Conservation (phyloP, 129 eudicot genomes). For the Flaveria linearis region DNA sequence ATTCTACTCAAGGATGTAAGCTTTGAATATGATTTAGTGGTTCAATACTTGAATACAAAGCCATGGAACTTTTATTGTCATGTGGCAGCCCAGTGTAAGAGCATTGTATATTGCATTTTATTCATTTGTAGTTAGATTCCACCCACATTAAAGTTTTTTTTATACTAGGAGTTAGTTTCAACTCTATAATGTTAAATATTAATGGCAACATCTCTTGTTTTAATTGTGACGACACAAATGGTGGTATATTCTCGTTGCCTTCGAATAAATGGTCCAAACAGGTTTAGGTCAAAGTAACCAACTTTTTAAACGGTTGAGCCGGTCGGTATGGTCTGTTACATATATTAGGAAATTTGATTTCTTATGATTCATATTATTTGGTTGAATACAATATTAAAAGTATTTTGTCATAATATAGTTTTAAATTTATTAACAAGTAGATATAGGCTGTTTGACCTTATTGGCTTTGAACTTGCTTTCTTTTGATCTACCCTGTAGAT, state of each 20-base stretch:
- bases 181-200: neutral
- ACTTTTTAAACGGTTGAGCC: no score
- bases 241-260: neutral
- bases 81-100: slow-evolving; percentile 29
- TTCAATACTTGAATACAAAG: slow-evolving; percentile 1
- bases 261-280: no score
- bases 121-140: slow-evolving; percentile 14
- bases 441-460: no score
- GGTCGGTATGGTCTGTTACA: no score
- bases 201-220: neutral
- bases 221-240: neutral
- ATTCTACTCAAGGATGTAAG: slow-evolving; percentile 23
- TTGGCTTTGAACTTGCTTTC: no score
- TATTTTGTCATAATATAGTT: no score
- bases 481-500: no score
- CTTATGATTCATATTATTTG: no score
- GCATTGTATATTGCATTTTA: slow-evolving; percentile 34
- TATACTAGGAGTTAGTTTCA: neutral
- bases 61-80: slow-evolving; percentile 27
- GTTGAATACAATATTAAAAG: no score
- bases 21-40: slow-evolving; percentile 22
- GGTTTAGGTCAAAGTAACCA: no score
- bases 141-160: neutral
- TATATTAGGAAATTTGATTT: no score
- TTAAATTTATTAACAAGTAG: no score